These are phyloP conservation scores for Aspergillus neotritici DNA, from an alignment of 2,329 filamentous ascomycete genomes.

Conservation along the genomic window DNA sequence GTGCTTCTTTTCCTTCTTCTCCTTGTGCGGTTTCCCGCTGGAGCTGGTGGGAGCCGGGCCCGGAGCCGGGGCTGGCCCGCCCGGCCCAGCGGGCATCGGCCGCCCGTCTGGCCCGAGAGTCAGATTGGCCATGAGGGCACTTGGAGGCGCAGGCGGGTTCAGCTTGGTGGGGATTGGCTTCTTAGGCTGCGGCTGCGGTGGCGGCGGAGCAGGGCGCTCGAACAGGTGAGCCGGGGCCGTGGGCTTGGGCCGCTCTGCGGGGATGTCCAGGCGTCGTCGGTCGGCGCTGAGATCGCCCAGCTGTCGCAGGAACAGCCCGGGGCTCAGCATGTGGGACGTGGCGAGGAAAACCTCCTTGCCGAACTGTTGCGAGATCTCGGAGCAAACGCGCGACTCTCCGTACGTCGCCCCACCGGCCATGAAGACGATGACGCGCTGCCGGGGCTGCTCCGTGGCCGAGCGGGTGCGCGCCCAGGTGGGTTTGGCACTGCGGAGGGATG, in stretches of 20 bases:
- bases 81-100: conserved; percentile 25
- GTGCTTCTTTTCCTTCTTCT: conserved; percentile 50
- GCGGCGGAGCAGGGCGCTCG: conserved; percentile 59
- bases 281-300: conserved; percentile 72
- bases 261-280: conserved; percentile 70
- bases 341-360: conserved; percentile 80
- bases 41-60: conserved; percentile 11
- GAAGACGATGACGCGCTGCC: conserved; percentile 87
- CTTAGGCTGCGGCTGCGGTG: conserved; percentile 25
- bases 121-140: conserved; percentile 34
- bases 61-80: conserved; percentile 15
- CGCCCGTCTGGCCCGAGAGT: conserved; percentile 39
- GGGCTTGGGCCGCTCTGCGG: conserved; percentile 71
- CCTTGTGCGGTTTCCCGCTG: conserved; percentile 30
- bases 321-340: conserved; percentile 89
- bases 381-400: conserved; percentile 82
- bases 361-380: conserved; percentile 69
- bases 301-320: conserved; percentile 75
- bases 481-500: conserved; percentile 83
- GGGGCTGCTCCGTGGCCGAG: conserved; percentile 67
- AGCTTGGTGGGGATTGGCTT: conserved; percentile 18
- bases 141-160: conserved; percentile 26
- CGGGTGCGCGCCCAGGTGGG: conserved; percentile 91
- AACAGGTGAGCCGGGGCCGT: conserved; percentile 81
- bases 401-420: conserved; percentile 94